Percentiles rank a stretch among this genome's conserved stretches.
Conservation (phyloP, 768 basidiomycete genomes). For the Clitopilus hobsonii region DNA sequence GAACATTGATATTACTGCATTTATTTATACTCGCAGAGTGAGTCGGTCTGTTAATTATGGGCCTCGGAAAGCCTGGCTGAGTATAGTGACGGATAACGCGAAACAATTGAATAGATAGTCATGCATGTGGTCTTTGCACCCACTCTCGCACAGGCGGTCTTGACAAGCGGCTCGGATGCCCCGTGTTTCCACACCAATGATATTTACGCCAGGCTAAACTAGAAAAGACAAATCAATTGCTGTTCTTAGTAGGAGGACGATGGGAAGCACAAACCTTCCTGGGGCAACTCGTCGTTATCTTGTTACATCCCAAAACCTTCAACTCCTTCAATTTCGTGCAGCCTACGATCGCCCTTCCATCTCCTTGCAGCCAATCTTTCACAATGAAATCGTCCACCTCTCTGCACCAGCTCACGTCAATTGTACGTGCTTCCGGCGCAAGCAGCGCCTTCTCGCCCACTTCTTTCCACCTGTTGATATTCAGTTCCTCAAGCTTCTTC, state of each 20-base stretch:
- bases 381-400: conserved; percentile 79
- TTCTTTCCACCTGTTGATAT: conserved; percentile 76
- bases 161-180: too few relatives aligned
- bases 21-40: too few relatives aligned
- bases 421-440: conserved; percentile 37
- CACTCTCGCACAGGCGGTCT: too few relatives aligned
- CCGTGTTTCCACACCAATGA: conserved; percentile 28
- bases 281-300: conserved; percentile 34
- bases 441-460: conserved; percentile 41
- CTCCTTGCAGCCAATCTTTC: conserved; percentile 54
- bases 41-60: too few relatives aligned
- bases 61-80: too few relatives aligned
- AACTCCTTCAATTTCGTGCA: conserved; percentile 38
- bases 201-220: conserved; percentile 21
- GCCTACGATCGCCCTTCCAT: conserved; percentile 17
- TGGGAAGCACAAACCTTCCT: conserved; percentile 29
- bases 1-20: too few relatives aligned
- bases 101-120: too few relatives aligned
- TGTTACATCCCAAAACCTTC: conserved; percentile 54
- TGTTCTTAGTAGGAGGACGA: not conserved
- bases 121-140: too few relatives aligned
- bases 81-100: too few relatives aligned
- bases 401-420: conserved; percentile 88
- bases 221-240: not conserved
- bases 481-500: conserved; percentile 47